A percentile compares a stretch with the other conserved stretches of the same genome.
Evolutionary conservation across 129 eudicot genomes (phyloP).

Genomic region (Tagetes patula): DNA sequence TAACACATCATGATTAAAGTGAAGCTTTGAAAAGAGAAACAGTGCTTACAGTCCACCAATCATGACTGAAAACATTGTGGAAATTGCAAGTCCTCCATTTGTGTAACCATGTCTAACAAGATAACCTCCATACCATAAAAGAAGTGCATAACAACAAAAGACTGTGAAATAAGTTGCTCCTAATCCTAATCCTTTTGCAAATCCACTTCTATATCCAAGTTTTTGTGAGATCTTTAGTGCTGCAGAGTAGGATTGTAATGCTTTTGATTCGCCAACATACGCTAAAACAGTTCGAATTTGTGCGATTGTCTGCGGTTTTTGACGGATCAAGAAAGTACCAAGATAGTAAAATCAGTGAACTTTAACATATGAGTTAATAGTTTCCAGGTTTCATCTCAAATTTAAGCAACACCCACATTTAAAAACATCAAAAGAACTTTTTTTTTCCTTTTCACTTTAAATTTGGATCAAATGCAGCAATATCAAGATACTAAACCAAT

Average conservation of each 20-base stretch:
- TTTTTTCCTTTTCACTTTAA: background rate
- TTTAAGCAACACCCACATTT: slow-evolving; percentile 3
- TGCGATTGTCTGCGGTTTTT: slow-evolving; percentile 65
- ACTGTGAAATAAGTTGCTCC: slow-evolving; percentile 96
- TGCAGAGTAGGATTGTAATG: slow-evolving; percentile 71
- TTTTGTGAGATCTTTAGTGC: slow-evolving; percentile 75
- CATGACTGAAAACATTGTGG: slow-evolving; percentile 97
- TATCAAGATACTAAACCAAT: background rate
- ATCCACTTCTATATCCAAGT: slow-evolving; percentile 89
- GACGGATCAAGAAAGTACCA: slow-evolving; percentile 30
- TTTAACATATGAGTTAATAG: background rate
- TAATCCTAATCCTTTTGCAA: slow-evolving; percentile 90
- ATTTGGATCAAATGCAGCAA: background rate
- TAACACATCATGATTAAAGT: background rate
- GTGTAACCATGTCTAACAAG: slow-evolving; percentile 92
- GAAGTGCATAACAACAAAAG: slow-evolving; percentile 91
- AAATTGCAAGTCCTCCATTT: slow-evolving; percentile 95
- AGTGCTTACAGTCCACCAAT: slow-evolving; percentile 92
- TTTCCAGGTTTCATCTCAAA: background rate
- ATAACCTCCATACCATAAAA: slow-evolving; percentile 97
- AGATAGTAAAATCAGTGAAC: background rate
- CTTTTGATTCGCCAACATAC: slow-evolving; percentile 85
- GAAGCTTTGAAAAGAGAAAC: background rate
- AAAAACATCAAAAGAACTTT: background rate
- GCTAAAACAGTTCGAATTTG: slow-evolving; percentile 90